phyloP scores from a whole-genome alignment of 1,284 basidiomycete species.

The Leccinum fuscescens region DNA sequence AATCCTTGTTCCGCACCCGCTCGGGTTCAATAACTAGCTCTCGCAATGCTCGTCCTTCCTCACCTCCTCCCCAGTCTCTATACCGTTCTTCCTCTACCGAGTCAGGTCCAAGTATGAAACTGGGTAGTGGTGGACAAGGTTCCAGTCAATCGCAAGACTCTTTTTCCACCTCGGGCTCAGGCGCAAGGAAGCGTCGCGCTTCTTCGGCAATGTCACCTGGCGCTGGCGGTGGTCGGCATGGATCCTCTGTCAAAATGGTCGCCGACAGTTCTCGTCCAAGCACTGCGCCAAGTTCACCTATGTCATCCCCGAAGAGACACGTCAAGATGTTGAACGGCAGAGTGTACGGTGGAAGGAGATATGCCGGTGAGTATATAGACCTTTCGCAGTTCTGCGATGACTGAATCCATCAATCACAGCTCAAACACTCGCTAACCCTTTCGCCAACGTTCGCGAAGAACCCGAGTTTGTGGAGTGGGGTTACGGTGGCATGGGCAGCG shows the following conservation, averaged over 20 bases:
- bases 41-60: conserved; percentile 6
- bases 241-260: conserved; percentile 9
- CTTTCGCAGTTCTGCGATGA: background rate
- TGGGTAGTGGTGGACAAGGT: background rate
- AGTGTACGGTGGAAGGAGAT: conserved; percentile 61
- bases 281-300: conserved; percentile 11
- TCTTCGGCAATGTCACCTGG: conserved; percentile 24
- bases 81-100: conserved; percentile 17
- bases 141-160: background rate
- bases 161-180: conserved; percentile 24
- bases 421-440: conserved; percentile 42
- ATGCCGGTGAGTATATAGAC: conserved; percentile 28
- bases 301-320: conserved; percentile 31
- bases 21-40: conserved; percentile 30
- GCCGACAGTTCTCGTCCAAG: conserved; percentile 14
- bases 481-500: conserved; percentile 80
- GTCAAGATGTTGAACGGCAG: conserved; percentile 72
- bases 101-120: conserved; percentile 1
- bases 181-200: conserved; percentile 29
- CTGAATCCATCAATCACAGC: conserved; percentile 1
- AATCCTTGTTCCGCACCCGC: conserved; percentile 47
- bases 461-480: conserved; percentile 85
- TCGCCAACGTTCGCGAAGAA: conserved; percentile 53
- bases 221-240: conserved; percentile 33
- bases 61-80: conserved; percentile 17